These are phyloP conservation scores for Corchorus olitorius DNA, from an alignment of 345 rosid species.

Conservation along the genomic window DNA sequence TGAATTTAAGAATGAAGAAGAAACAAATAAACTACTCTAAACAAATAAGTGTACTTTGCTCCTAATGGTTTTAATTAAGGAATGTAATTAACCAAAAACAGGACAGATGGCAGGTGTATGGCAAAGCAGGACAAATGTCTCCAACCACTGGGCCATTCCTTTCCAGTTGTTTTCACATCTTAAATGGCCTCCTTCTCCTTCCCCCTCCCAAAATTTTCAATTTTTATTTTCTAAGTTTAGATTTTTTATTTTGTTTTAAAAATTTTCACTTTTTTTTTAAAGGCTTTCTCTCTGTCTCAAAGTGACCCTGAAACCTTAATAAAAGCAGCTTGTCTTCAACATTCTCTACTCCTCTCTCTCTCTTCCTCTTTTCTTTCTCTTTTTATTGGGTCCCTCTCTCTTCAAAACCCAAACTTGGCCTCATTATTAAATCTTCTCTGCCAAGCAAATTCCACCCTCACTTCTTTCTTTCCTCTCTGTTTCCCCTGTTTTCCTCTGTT, in stretches of 20 bases:
- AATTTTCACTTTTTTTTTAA: neutral
- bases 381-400: conserved; percentile 39
- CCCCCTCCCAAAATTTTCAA: neutral
- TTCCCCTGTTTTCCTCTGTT: neutral
- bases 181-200: neutral
- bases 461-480: neutral
- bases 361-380: conserved; percentile 1
- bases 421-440: conserved; percentile 29
- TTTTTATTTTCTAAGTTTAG: neutral
- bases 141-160: conserved; percentile 30
- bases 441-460: neutral
- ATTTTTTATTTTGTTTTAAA: neutral
- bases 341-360: conserved; percentile 28
- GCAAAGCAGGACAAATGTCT: conserved; percentile 31
- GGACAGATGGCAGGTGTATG: conserved; percentile 34
- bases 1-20: neutral
- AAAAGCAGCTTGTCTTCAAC: conserved; percentile 56
- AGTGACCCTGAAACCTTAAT: conserved; percentile 59
- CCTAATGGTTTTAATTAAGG: neutral
- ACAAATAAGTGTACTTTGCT: neutral
- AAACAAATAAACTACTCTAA: neutral
- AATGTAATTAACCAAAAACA: neutral
- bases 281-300: conserved; percentile 36
- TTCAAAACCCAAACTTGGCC: conserved; percentile 13
- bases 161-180: conserved; percentile 26